These are phyloP conservation scores for Cladosporium sp. DNA, from an alignment of 2,329 filamentous ascomycete genomes.

Conservation along the genomic window DNA sequence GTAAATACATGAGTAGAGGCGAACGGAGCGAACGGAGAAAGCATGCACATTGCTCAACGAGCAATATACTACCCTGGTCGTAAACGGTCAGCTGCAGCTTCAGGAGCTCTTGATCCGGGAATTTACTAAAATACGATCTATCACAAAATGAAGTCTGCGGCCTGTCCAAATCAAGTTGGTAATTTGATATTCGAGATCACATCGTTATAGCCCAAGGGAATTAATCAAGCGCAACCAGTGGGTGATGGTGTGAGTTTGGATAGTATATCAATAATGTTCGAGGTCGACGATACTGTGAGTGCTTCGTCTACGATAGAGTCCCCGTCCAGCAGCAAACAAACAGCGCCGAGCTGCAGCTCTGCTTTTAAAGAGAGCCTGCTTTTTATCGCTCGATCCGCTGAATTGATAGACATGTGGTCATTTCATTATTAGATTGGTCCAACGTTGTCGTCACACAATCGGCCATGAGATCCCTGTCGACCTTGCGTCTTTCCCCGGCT, in stretches of 20 bases:
- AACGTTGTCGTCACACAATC: background rate
- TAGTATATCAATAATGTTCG: background rate
- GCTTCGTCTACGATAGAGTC: background rate
- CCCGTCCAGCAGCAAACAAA: background rate
- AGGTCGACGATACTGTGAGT: slow-evolving; percentile 3
- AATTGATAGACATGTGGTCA: background rate
- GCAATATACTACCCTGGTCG: background rate
- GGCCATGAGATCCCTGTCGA: background rate
- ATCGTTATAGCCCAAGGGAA: background rate
- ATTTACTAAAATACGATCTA: background rate
- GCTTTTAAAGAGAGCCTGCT: background rate
- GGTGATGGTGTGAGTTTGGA: background rate
- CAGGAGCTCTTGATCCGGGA: background rate
- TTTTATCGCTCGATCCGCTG: background rate
- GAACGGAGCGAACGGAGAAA: background rate
- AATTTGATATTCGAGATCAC: background rate
- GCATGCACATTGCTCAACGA: slow-evolving; percentile 2
- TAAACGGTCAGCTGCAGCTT: slow-evolving; percentile 7
- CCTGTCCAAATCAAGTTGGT: background rate
- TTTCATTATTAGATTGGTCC: background rate
- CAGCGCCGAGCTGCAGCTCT: background rate
- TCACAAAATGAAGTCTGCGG: background rate
- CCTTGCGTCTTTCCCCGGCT: background rate
- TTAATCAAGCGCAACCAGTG: background rate
- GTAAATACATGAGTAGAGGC: background rate